Evolutionary conservation across 2,329 filamentous ascomycete genomes (phyloP).

Genomic region (Cryphonectria radicalis): DNA sequence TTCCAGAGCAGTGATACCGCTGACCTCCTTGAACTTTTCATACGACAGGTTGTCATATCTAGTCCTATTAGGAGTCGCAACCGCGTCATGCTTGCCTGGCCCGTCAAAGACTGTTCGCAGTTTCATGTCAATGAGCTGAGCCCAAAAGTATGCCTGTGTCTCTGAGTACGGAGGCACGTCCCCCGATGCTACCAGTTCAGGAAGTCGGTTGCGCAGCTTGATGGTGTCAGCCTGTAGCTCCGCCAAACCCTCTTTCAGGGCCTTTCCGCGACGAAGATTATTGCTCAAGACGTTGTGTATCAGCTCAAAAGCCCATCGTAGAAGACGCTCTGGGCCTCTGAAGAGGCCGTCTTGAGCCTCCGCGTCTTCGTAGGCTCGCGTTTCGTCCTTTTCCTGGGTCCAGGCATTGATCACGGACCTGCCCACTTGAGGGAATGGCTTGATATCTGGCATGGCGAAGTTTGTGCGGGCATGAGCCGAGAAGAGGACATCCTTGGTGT

Average conservation of each 20-base stretch:
- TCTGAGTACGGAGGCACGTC: slow-evolving; percentile 37
- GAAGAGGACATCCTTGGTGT: slow-evolving; percentile 41
- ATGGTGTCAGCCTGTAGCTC: slow-evolving; percentile 35
- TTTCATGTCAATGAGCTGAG: slow-evolving; percentile 35
- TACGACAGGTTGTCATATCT: not conserved
- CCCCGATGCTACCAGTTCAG: slow-evolving; percentile 8
- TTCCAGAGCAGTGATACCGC: slow-evolving; percentile 33
- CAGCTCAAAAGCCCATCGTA: slow-evolving; percentile 39
- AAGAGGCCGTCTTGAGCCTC: not conserved
- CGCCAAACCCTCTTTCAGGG: slow-evolving; percentile 37
- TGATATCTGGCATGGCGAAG: slow-evolving; percentile 40
- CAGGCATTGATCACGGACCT: not conserved
- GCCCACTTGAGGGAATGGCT: slow-evolving; percentile 35
- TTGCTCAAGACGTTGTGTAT: slow-evolving; percentile 34
- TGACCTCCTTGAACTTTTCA: slow-evolving; percentile 33
- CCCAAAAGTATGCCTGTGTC: slow-evolving; percentile 41
- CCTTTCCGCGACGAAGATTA: slow-evolving; percentile 31
- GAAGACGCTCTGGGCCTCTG: slow-evolving; percentile 31
- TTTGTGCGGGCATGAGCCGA: slow-evolving; percentile 35
- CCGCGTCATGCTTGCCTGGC: not conserved
- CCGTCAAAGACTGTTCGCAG: slow-evolving; percentile 24
- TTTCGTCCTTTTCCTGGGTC: not conserved
- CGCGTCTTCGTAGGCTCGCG: not conserved
- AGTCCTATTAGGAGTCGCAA: not conserved
- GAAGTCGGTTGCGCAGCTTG: slow-evolving; percentile 30